Percentiles rank a stretch among this genome's conserved stretches.
Conservation (phyloP, 305 asterid species). For the Fraxinus dipetala region DNA sequence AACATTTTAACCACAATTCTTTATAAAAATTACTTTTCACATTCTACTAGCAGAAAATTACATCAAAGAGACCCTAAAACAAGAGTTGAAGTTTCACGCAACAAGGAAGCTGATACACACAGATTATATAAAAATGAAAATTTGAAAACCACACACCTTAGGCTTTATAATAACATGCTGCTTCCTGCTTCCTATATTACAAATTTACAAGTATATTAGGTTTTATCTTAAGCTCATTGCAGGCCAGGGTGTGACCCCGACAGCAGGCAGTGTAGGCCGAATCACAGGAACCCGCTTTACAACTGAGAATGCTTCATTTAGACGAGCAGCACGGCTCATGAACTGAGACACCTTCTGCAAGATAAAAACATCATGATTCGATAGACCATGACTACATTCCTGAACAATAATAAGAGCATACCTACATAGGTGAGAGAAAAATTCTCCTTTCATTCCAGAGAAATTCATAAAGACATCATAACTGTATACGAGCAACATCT, state of each 20-base stretch:
- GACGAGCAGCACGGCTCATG: slow-evolving; percentile 44
- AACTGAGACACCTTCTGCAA: slow-evolving; percentile 49
- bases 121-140: background rate
- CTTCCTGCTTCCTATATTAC: background rate
- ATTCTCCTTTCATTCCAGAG: background rate
- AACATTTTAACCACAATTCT: too few species aligned
- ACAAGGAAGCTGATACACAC: background rate
- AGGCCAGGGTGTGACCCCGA: slow-evolving; percentile 43
- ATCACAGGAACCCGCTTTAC: slow-evolving; percentile 52
- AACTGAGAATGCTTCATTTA: slow-evolving; percentile 49
- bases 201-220: background rate
- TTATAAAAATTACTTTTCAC: too few species aligned
- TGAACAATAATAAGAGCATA: background rate
- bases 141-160: background rate
- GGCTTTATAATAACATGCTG: background rate
- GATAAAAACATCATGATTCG: background rate
- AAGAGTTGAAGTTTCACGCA: too few species aligned
- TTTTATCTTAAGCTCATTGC: slow-evolving; percentile 40
- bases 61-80: too few species aligned
- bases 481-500: background rate
- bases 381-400: background rate
- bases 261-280: slow-evolving; percentile 38
- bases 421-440: background rate
- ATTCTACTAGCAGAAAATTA: too few species aligned
- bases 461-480: background rate